phyloP scores from a whole-genome alignment of 768 basidiomycete species.

The Rhodosporidiobolus odoratus region DNA sequence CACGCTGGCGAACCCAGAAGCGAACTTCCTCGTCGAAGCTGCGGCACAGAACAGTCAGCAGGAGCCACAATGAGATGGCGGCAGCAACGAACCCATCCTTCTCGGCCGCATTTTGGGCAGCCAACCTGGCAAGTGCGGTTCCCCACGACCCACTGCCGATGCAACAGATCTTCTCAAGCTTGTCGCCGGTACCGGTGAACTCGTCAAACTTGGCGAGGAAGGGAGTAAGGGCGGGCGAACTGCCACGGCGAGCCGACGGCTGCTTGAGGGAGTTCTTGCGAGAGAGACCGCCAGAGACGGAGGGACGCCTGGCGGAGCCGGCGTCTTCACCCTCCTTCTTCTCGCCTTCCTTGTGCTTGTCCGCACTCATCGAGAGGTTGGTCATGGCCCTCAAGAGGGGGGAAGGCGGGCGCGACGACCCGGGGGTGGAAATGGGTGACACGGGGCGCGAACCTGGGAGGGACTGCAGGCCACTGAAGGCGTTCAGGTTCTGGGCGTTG shows the following conservation, averaged over 20 bases:
- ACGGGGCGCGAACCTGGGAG: slow-evolving; percentile 32
- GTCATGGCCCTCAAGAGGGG: slow-evolving; percentile 34
- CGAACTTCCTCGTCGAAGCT: slow-evolving; percentile 37
- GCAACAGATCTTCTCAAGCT: slow-evolving; percentile 31
- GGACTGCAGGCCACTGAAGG: slow-evolving; percentile 23
- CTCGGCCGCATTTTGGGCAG: slow-evolving; percentile 33
- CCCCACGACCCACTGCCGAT: slow-evolving; percentile 37
- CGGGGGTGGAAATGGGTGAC: slow-evolving; percentile 33
- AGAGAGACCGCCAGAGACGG: slow-evolving; percentile 20
- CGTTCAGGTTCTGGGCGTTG: slow-evolving; percentile 15
- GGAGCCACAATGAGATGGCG: rapidly evolving
- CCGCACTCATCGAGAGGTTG: slow-evolving; percentile 30
- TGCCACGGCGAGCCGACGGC: slow-evolving; percentile 19
- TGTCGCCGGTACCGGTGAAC: slow-evolving; percentile 23
- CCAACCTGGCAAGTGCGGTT: slow-evolving; percentile 36
- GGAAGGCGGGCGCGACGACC: slow-evolving; percentile 37
- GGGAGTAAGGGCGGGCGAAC: slow-evolving; percentile 31
- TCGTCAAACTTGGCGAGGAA: slow-evolving; percentile 39
- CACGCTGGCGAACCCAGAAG: slow-evolving; percentile 39
- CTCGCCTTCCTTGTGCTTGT: slow-evolving; percentile 1
- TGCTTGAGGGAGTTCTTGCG: slow-evolving; percentile 38
- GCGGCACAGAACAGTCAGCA: not conserved
- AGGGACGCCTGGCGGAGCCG: slow-evolving; percentile 11
- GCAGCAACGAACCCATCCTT: slow-evolving; percentile 18
- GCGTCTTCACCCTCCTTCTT: not conserved